phyloP scores from a whole-genome alignment of 371 early-diverging fungal species.

The Nosema granulosis region DNA sequence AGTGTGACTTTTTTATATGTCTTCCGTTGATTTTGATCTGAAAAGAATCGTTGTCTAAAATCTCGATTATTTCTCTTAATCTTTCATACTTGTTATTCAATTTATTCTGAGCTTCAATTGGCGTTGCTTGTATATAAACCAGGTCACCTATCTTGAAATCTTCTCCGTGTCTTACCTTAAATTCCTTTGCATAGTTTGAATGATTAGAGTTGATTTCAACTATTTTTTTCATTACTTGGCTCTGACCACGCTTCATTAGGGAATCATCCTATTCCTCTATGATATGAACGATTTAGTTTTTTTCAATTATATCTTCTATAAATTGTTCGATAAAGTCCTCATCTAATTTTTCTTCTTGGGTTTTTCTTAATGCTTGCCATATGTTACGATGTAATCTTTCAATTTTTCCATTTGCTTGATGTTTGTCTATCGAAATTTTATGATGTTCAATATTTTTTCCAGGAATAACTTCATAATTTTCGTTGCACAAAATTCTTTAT shows the following conservation, averaged over 20 bases:
- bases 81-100: neutral
- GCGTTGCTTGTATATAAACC: slow-evolving; percentile 9
- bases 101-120: neutral
- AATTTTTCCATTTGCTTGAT: neutral
- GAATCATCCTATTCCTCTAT: neutral
- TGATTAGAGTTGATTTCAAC: neutral
- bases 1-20: neutral
- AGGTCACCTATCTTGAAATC: neutral
- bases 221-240: neutral
- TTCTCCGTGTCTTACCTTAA: neutral
- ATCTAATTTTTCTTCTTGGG: neutral
- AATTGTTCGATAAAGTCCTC: neutral
- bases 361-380: neutral
- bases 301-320: neutral
- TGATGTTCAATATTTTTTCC: neutral
- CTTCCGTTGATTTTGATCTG: neutral
- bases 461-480: neutral
- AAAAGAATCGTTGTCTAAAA: neutral
- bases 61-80: neutral
- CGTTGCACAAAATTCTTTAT: neutral
- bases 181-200: slow-evolving; percentile 2
- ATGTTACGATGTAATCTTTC: neutral
- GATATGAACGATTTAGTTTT: neutral
- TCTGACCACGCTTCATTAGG: slow-evolving; percentile 3
- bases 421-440: neutral